Base-by-base conservation (phyloP, 306 rosid genomes). In the Astragalus glycyphyllos region DNA sequence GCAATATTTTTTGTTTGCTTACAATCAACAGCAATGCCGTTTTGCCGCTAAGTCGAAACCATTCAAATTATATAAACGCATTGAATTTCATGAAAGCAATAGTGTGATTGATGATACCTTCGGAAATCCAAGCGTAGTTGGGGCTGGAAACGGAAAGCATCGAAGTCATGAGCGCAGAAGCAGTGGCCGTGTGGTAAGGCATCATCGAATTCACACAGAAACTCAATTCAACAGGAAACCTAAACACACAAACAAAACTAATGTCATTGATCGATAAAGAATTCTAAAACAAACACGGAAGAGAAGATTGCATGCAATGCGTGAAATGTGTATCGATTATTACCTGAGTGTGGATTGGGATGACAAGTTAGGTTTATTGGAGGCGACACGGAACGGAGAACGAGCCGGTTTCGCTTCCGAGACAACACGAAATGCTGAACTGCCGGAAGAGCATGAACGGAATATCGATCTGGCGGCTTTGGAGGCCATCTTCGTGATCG, bases 161-260 rank as follows among this genome's bases (percentile, higher is more conserved):
- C 5, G 44, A 40, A 40, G 44, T 40, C 44, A 40, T 40, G 10
- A 40, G 8, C 11, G 9, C 11, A 6, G 44, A 40, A 40, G 44
- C 44, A 40, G 44, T 40, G 1, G 44, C 44, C 11, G 44, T 40
- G 8, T 40, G 44, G 11, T 40, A 40, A 8, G 44, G 44, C 44
- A 40, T 6, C 44, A 40, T 35, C 38, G 96, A 88, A 76, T 88
- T 96, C 51, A 82, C 78, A 37, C 96, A 88, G 77, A 74, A 84
- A 79, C 96, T 82, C 91, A 86, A 49, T 77, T 86, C 84, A 68
- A 77, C 92, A 12, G 98, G 88, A 12, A 58, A 62, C 88, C 97
- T 88, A 38, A 72, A 73, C 78, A 12, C 38, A 66, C 16, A 66
- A 15, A 42, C 7, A 55, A 11, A 71, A 26, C 2, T 23, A 77